Conservation (phyloP, 352 stramenopile genomes). For the Phytophthora foliorum region DNA sequence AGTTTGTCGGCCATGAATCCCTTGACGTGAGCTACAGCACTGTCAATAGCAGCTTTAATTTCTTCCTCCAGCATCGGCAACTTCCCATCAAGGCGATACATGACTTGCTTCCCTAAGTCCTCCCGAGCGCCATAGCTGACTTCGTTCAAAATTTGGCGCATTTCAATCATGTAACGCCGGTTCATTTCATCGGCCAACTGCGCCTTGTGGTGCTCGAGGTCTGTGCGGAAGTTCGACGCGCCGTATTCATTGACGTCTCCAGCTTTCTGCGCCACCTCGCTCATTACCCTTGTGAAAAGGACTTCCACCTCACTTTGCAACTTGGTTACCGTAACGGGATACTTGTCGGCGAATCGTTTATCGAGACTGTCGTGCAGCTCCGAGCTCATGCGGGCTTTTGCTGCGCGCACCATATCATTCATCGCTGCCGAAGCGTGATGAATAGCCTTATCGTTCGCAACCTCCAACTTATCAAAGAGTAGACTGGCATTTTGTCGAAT, state of each 20-base stretch:
- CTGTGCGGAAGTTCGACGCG: slow-evolving; percentile 49
- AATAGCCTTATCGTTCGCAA: slow-evolving; percentile 78
- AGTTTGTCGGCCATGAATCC: slow-evolving; percentile 57
- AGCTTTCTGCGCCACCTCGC: slow-evolving; percentile 45
- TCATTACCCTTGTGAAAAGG: slow-evolving; percentile 38
- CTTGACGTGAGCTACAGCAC: slow-evolving; percentile 65
- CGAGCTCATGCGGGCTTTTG: slow-evolving; percentile 70
- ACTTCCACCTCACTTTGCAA: slow-evolving; percentile 71
- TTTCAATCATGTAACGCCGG: slow-evolving; percentile 80
- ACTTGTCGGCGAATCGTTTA: slow-evolving; percentile 59
- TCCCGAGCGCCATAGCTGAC: slow-evolving; percentile 69
- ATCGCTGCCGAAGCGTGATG: slow-evolving; percentile 62
- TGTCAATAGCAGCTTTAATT: slow-evolving; percentile 71
- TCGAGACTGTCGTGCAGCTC: slow-evolving; percentile 73
- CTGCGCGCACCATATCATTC: slow-evolving; percentile 59
- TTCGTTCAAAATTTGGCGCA: slow-evolving; percentile 81
- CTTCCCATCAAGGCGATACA: slow-evolving; percentile 72
- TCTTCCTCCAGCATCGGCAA: slow-evolving; percentile 69
- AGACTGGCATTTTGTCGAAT: slow-evolving; percentile 68
- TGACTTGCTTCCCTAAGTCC: slow-evolving; percentile 71
- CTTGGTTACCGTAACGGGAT: slow-evolving; percentile 63
- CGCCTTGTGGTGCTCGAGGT: slow-evolving; percentile 73
- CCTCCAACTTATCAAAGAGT: slow-evolving; percentile 79
- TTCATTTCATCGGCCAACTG: slow-evolving; percentile 76
- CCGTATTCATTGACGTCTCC: slow-evolving; percentile 34